Evolutionary conservation across 73 alveolate genomes (phyloP), one percentile per base, ranked within the genome.

Genomic region (Paramecium tetraurelia): DNA sequence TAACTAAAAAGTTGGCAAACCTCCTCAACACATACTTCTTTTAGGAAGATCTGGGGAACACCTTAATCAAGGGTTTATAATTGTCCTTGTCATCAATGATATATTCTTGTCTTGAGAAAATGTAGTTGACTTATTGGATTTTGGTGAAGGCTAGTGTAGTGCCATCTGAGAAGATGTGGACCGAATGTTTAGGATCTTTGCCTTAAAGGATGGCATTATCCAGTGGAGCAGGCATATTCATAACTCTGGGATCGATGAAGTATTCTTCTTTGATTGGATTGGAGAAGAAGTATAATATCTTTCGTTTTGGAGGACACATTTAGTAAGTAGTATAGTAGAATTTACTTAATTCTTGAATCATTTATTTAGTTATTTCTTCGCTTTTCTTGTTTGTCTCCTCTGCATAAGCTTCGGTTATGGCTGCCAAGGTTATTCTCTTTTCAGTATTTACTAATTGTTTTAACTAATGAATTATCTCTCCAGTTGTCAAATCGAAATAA

Each of bases 271-370:
- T 41, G 7, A 58, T 21, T 1, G 93, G 87, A 86, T 58, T 69
- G 20, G 88, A 63, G 24, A 41, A 86, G 35, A 86, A 86, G 38
- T 63, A 86, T 36, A 48, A 40, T 0, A 86, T 63, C 41, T 77
- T 86, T 7, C 88, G 68, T 36, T 86, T 59, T n/a, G 93, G 93
- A 18, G 93, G 93, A 22, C 86, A 63, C 93, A 86, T 86, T 63
- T 36, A 21, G 38, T 36, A 72, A 12, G 59, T 36, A 14, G 59
- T 72, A 72, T 72, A 72, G 40, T 72, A 72, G 3, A 72, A 72
- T 20, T 72, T 72, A 21, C 40, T 43, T 21, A 72, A 72, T 36
- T 72, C 86, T 21, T 72, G 63, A 6, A 72, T 33, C 9, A 72
- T 33, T 72, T 72, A 4, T 36, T 36, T 8, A 10, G 33, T 9